These are phyloP conservation scores for Skeletonema tropicum DNA, from an alignment of 108 stramenopile species.

Conservation along the genomic window DNA sequence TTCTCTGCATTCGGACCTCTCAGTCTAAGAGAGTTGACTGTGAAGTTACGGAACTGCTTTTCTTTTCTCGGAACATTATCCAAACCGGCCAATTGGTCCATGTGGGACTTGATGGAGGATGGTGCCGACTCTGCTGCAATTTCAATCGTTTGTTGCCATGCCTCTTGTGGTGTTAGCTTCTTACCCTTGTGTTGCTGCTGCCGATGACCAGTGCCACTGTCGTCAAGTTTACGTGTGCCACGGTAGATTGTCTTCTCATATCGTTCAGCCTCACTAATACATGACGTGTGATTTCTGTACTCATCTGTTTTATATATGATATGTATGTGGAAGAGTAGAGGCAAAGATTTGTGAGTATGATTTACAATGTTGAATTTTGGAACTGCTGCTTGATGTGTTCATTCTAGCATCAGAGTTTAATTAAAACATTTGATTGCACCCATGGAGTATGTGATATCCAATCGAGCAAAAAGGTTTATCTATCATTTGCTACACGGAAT, in stretches of 20 bases:
- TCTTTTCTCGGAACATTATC: constrained; percentile 90
- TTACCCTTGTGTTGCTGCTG: constrained; percentile 41
- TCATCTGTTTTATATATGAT: constrained; percentile 59
- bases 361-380: background rate
- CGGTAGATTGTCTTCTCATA: constrained; percentile 74
- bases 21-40: constrained; percentile 78
- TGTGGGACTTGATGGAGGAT: constrained; percentile 53
- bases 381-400: background rate
- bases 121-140: constrained; percentile 61
- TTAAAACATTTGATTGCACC: constrained; percentile 91
- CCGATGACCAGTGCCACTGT: constrained; percentile 20
- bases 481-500: constrained; percentile 33
- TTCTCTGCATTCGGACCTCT: constrained; percentile 46
- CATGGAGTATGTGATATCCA: constrained; percentile 60
- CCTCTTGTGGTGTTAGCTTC: constrained; percentile 73
- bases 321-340: background rate
- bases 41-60: constrained; percentile 92
- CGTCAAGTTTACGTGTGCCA: constrained; percentile 43
- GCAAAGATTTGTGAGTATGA: constrained; percentile 9
- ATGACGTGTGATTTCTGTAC: constrained; percentile 83
- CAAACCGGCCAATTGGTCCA: constrained; percentile 57
- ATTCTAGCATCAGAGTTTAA: constrained; percentile 83
- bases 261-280: constrained; percentile 86
- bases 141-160: constrained; percentile 73
- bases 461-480: constrained; percentile 50